Percentiles rank a stretch among this genome's conserved stretches.
phyloP scores from a whole-genome alignment of 768 basidiomycete genomes.

The Tremella yokohamensis region DNA sequence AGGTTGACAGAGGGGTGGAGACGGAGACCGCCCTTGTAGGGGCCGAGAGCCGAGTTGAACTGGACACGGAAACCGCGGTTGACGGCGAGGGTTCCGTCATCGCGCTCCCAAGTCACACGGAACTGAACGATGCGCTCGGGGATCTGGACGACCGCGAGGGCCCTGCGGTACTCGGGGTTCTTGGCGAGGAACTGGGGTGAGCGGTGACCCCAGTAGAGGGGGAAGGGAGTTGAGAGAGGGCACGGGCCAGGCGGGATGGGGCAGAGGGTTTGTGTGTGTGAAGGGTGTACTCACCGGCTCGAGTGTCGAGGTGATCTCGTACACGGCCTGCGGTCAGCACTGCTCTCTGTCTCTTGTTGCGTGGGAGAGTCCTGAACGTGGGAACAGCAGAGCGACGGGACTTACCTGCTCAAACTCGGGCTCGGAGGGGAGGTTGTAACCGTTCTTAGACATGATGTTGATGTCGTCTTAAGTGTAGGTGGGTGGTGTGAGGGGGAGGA shows the following conservation, averaged over 20 bases:
- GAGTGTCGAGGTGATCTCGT: slow-evolving; percentile 65
- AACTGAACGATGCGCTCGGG: slow-evolving; percentile 59
- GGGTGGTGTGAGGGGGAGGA: too few species aligned
- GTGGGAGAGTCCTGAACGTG: neutral
- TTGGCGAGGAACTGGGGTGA: slow-evolving; percentile 58
- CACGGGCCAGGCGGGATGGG: neutral
- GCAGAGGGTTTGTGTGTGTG: neutral
- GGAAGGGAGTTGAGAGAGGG: neutral
- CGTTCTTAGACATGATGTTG: slow-evolving; percentile 11
- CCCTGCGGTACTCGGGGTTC: slow-evolving; percentile 66
- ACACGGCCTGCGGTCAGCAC: slow-evolving; percentile 61
- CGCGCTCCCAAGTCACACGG: slow-evolving; percentile 75
- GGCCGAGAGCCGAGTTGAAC: slow-evolving; percentile 75
- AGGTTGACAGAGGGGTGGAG: slow-evolving; percentile 76
- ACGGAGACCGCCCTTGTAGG: slow-evolving; percentile 74
- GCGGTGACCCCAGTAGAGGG: neutral
- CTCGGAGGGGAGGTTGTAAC: slow-evolving; percentile 55
- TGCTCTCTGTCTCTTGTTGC: too few species aligned
- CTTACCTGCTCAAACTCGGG: slow-evolving; percentile 67
- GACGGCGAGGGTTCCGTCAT: slow-evolving; percentile 63
- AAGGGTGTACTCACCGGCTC: slow-evolving; percentile 50
- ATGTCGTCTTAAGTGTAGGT: neutral
- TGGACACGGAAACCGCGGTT: slow-evolving; percentile 71
- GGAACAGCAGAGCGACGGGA: too few species aligned
- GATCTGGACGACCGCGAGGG: slow-evolving; percentile 61